phyloP scores from a whole-genome alignment of 1,139 yeast genomes.

The Geotrichum reessii region DNA sequence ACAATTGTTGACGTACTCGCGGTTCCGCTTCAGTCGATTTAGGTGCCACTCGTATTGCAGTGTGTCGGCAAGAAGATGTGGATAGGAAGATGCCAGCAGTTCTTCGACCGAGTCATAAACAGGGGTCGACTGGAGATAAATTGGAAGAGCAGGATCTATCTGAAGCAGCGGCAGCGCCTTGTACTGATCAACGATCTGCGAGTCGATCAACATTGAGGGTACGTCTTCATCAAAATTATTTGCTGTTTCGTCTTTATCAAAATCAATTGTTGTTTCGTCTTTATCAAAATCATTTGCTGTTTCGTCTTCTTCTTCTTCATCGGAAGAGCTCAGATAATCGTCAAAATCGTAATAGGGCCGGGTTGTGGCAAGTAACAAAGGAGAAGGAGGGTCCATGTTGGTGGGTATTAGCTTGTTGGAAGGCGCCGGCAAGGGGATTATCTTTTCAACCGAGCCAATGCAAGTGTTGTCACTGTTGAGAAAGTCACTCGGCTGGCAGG shows the following conservation, averaged over 20 bases:
- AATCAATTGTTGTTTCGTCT: neutral
- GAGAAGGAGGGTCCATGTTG: constrained; percentile 27
- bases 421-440: neutral
- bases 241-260: neutral
- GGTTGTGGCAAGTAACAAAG: constrained; percentile 21
- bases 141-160: constrained; percentile 29
- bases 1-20: constrained; percentile 9
- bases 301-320: neutral
- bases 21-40: constrained; percentile 25
- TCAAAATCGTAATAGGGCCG: neutral
- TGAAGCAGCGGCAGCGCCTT: constrained; percentile 26
- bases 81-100: constrained; percentile 25
- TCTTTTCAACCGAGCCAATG: neutral
- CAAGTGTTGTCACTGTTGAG: neutral
- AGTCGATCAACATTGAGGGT: constrained; percentile 12
- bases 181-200: constrained; percentile 26
- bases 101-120: constrained; percentile 24
- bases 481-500: neutral
- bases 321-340: neutral
- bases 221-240: constrained; percentile 1
- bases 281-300: neutral
- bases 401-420: constrained; percentile 23
- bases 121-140: constrained; percentile 24
- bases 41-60: constrained; percentile 24
- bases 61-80: constrained; percentile 20